Evolutionary conservation across 768 basidiomycete species (phyloP), one percentile per base, ranked within the genome.

Genomic region (Leccinum boreale): DNA sequence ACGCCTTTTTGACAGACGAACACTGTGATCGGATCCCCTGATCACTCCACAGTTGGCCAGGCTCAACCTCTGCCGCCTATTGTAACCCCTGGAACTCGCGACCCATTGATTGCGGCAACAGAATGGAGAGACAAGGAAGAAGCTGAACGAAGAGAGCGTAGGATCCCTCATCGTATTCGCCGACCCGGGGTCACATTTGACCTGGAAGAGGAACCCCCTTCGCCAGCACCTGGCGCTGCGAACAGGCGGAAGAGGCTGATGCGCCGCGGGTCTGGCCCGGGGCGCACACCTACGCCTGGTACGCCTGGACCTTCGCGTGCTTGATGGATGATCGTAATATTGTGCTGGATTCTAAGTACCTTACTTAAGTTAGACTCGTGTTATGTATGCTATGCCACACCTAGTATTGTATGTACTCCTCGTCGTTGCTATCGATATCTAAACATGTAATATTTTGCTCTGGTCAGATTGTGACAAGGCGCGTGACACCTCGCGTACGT

Each of bases 1-100:
- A 49, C 55, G 50, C 39, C 51, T 52, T 11, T 11, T 63, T 4
- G 45, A 49, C 36, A 87, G 86, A 72, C 85, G 15, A 91, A 85
- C 64, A 90, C 90, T 26, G 82, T 88, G 46, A 70, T 91, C 26
- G 89, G 87, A 15, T 89, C 87, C 3, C 90, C 90, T 5, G 87
- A 85, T 12, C 81, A 83, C 17, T 92, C 90, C 2, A 79, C 84
- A 65, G 75, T 84, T 60, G 85, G 88, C 65, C 81, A 81, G 39
- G 83, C 81, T 35, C 75, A 76, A 29, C 79, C 81, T 4, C 63
- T 78, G 31, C 79, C 80, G 24, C 67, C 48, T 5, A 50, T 72
- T 21, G 48, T 66, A 35, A 79, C 82, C 11, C 88, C 87, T 4
- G 84, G 81, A 14, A 62, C 78, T 49, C 83, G 88, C 52, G 90